Percentiles rank a stretch among this genome's conserved stretches.
These are phyloP conservation scores for Puccinia hordei DNA, from an alignment of 1,284 basidiomycete genomes.

Conservation along the genomic window DNA sequence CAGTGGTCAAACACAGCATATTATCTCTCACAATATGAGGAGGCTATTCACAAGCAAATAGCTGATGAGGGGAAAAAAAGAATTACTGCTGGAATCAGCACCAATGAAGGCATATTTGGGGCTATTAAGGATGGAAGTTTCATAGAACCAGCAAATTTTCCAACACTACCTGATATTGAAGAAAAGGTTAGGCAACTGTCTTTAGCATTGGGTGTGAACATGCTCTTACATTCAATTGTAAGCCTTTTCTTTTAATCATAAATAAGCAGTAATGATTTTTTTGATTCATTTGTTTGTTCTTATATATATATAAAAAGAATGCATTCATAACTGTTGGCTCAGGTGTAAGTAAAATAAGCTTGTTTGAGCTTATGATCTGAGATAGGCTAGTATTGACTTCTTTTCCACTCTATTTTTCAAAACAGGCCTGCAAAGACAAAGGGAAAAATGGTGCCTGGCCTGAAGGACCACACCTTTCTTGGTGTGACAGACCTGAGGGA, in stretches of 20 bases:
- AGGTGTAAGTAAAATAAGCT: conserved; percentile 8
- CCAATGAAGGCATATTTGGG: conserved; percentile 42
- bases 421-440: conserved; percentile 28
- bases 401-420: neutral
- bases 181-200: conserved; percentile 20
- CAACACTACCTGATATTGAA: conserved; percentile 8
- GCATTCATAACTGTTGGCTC: conserved; percentile 42
- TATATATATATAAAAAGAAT: conserved; percentile 36
- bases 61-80: conserved; percentile 10
- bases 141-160: conserved; percentile 9
- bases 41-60: conserved; percentile 23
- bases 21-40: conserved; percentile 36
- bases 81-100: conserved; percentile 20
- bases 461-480: conserved; percentile 20
- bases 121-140: conserved; percentile 30
- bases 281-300: neutral
- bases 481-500: conserved; percentile 41
- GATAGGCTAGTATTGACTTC: neutral
- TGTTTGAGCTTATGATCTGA: neutral
- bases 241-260: neutral
- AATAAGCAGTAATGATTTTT: neutral
- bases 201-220: conserved; percentile 28
- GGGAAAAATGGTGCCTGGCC: conserved; percentile 39
- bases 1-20: conserved; percentile 44
- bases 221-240: conserved; percentile 35